phyloP scores from a whole-genome alignment of 2,329 filamentous ascomycete species.

The Uncinocarpus reesii region DNA sequence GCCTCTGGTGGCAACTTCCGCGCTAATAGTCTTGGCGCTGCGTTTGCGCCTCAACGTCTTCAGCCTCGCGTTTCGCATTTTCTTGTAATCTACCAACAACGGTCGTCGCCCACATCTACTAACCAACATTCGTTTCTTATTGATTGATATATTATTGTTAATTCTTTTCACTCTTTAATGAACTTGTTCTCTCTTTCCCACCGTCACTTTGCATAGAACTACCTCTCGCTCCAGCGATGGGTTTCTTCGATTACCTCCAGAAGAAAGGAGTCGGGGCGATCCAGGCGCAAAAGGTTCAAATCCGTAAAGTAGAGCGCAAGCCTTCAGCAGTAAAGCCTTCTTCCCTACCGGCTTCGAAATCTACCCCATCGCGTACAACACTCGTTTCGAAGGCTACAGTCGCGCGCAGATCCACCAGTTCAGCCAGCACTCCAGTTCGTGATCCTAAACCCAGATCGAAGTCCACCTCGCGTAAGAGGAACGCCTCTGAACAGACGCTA shows the following conservation, averaged over 20 bases:
- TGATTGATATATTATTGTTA: background rate
- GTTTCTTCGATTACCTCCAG: conserved; percentile 38
- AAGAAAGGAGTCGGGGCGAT: conserved; percentile 36
- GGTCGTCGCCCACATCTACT: background rate
- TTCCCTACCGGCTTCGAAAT: conserved; percentile 21
- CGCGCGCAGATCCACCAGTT: conserved; percentile 6
- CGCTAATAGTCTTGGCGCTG: background rate
- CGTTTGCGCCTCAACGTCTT: background rate
- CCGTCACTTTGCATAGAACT: background rate
- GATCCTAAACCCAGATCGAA: conserved; percentile 11
- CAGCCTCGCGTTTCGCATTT: background rate
- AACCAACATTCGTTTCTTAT: conserved; percentile 4
- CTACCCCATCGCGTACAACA: conserved; percentile 14
- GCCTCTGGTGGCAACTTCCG: too few species aligned
- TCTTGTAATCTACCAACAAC: background rate
- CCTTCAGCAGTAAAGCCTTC: conserved; percentile 23
- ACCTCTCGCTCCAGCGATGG: conserved; percentile 23
- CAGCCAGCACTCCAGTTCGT: background rate
- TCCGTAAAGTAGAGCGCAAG: conserved; percentile 34
- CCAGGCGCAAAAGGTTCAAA: conserved; percentile 34
- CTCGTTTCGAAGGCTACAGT: background rate
- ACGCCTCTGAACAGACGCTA: conserved; percentile 31
- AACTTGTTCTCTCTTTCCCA: background rate
- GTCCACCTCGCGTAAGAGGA: conserved; percentile 28
- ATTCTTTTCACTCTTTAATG: background rate